phyloP scores from a whole-genome alignment of 495 filamentous ascomycete species.

The Aspergillus avenaceus region DNA sequence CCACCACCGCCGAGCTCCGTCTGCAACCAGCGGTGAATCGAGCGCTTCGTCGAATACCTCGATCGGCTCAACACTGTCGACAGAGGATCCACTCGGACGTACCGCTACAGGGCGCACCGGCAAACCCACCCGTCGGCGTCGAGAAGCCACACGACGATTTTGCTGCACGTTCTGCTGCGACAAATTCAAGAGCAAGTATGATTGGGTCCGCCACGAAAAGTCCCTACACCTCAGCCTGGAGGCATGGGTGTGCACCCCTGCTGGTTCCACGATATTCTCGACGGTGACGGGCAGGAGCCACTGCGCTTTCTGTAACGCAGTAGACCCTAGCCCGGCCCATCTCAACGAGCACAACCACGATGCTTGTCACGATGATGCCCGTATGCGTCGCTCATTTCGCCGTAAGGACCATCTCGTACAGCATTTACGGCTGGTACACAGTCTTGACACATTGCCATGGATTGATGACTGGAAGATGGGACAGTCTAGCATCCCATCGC shows the following conservation, averaged over 20 bases:
- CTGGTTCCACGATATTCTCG: slow-evolving; percentile 38
- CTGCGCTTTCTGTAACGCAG: slow-evolving; percentile 19
- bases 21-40: slow-evolving; percentile 42
- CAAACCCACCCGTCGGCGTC: slow-evolving; percentile 43
- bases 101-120: neutral
- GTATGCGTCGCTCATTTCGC: slow-evolving; percentile 64
- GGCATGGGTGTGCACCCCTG: slow-evolving; percentile 67
- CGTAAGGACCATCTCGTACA: slow-evolving; percentile 77
- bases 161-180: slow-evolving; percentile 77
- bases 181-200: slow-evolving; percentile 73
- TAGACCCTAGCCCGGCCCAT: slow-evolving; percentile 14
- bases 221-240: slow-evolving; percentile 71
- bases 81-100: slow-evolving; percentile 15
- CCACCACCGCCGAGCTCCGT: slow-evolving; percentile 55
- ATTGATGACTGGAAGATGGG: slow-evolving; percentile 70
- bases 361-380: slow-evolving; percentile 59
- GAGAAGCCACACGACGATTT: slow-evolving; percentile 39
- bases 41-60: slow-evolving; percentile 20
- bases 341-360: slow-evolving; percentile 49
- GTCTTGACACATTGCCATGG: slow-evolving; percentile 50
- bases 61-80: slow-evolving; percentile 6
- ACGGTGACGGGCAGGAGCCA: slow-evolving; percentile 48
- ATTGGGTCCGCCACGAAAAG: slow-evolving; percentile 80
- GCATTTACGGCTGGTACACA: slow-evolving; percentile 67
- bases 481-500: slow-evolving; percentile 54